Percentiles rank a stretch among this genome's conserved stretches.
These are phyloP conservation scores for Aspergillus jensenii DNA, from an alignment of 2,329 filamentous ascomycete species.

Conservation along the genomic window DNA sequence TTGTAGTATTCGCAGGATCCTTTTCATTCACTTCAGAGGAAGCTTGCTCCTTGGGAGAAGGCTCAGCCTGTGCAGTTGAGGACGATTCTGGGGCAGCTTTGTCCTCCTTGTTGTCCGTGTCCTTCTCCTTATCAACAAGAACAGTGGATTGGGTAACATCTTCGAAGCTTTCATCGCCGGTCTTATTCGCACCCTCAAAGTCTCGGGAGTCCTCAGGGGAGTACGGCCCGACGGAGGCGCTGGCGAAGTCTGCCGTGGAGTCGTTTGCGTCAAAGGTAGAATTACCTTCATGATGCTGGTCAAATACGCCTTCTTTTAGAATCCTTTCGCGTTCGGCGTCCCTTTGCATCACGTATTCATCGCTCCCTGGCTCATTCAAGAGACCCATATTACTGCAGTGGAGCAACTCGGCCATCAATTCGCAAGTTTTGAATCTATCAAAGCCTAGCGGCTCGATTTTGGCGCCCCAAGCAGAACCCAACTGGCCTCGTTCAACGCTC, in stretches of 20 bases:
- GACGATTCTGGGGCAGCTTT: constrained; percentile 22
- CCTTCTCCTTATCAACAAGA: constrained; percentile 68
- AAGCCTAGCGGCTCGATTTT: constrained; percentile 94
- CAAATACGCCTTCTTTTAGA: constrained; percentile 72
- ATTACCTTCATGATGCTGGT: constrained; percentile 44
- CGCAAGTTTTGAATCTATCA: constrained; percentile 97
- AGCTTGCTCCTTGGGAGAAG: background rate
- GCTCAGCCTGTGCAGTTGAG: constrained; percentile 13
- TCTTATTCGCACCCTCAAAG: constrained; percentile 71
- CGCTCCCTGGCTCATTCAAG: constrained; percentile 85
- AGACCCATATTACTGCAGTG: constrained; percentile 99
- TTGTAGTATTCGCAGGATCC: background rate
- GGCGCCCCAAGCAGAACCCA: constrained; percentile 85
- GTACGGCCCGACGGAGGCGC: constrained; percentile 42
- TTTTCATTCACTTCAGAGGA: background rate
- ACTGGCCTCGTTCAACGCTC: constrained; percentile 68
- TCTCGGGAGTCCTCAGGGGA: constrained; percentile 67
- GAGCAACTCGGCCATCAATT: constrained; percentile 94
- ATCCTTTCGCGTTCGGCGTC: constrained; percentile 80
- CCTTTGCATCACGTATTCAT: constrained; percentile 76
- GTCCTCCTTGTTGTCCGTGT: constrained; percentile 28
- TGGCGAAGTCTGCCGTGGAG: constrained; percentile 44
- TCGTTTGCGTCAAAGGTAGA: constrained; percentile 59
- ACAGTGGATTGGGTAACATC: constrained; percentile 73
- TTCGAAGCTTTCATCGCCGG: constrained; percentile 88